Conservation (phyloP, 192 early-diverging fungal genomes). For the Backusella tarrabulga region DNA sequence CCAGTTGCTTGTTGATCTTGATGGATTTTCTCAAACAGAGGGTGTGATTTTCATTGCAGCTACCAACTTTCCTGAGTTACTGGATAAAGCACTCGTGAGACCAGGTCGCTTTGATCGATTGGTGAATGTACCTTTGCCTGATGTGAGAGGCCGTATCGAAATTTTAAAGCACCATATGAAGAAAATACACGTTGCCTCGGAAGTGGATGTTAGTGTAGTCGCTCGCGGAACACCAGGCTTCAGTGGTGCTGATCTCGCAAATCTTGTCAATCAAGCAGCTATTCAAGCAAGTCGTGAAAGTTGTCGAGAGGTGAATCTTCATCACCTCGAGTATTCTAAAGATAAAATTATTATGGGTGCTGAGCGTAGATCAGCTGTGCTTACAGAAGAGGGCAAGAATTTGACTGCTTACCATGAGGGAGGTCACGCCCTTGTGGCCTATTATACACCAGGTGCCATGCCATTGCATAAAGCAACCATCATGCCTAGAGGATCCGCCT, state of each 20-base stretch:
- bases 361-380: conserved; percentile 89
- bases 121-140: conserved; percentile 92
- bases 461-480: conserved; percentile 98
- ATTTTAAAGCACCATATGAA: conserved; percentile 93
- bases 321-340: conserved; percentile 95
- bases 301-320: conserved; percentile 67
- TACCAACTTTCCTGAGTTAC: conserved; percentile 95
- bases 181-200: conserved; percentile 62
- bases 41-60: conserved; percentile 99
- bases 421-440: conserved; percentile 93
- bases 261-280: conserved; percentile 96
- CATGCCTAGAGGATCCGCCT: conserved; percentile 88
- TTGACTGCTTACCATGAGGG: conserved; percentile 98
- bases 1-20: conserved; percentile 97
- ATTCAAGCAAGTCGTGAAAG: conserved; percentile 89
- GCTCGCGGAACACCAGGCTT: conserved; percentile 98
- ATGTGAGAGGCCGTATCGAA: conserved; percentile 92
- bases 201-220: conserved; percentile 80
- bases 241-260: conserved; percentile 98
- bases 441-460: conserved; percentile 93
- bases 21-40: conserved; percentile 95
- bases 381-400: conserved; percentile 83
- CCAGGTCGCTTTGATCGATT: conserved; percentile 97
- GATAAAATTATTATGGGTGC: conserved; percentile 99
- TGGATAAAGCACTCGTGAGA: conserved; percentile 95